These are phyloP conservation scores for Backusella sp. DNA, from an alignment of 192 early-diverging fungal genomes.

Conservation along the genomic window DNA sequence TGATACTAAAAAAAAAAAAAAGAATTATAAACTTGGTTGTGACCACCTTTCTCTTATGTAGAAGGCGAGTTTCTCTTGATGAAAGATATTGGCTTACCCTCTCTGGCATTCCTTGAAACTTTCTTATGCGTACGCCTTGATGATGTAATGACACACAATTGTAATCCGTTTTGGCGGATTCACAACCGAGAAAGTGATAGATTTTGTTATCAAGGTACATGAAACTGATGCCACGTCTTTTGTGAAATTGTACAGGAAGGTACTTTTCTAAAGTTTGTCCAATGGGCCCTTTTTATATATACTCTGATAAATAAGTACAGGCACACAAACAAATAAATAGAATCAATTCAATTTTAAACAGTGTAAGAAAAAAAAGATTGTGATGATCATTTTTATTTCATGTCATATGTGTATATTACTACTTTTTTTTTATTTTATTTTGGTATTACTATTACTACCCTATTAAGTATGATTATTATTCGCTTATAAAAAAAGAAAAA, in stretches of 20 bases:
- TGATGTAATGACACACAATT: conserved; percentile 97
- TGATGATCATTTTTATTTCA: background rate
- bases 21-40: conserved; percentile 79
- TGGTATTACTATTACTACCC: background rate
- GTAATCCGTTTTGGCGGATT: conserved; percentile 94
- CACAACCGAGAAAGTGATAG: conserved; percentile 97
- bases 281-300: conserved; percentile 64
- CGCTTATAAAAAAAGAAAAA: too few species aligned
- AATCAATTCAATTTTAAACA: too few species aligned
- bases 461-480: too few species aligned
- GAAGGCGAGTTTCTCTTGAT: too few species aligned
- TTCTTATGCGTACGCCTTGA: conserved; percentile 92
- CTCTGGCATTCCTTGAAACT: conserved; percentile 95
- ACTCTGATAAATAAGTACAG: background rate
- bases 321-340: background rate
- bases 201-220: conserved; percentile 79
- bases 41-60: conserved; percentile 95
- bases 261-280: conserved; percentile 84
- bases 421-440: background rate
- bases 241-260: conserved; percentile 99
- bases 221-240: conserved; percentile 89
- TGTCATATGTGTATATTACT: background rate
- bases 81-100: conserved; percentile 94
- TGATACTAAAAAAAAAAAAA: background rate
- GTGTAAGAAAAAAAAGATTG: too few species aligned